Evolutionary conservation across 495 filamentous ascomycete species (phyloP), one percentile per base, ranked within the genome.

Genomic region (Penicillium alfredii): DNA sequence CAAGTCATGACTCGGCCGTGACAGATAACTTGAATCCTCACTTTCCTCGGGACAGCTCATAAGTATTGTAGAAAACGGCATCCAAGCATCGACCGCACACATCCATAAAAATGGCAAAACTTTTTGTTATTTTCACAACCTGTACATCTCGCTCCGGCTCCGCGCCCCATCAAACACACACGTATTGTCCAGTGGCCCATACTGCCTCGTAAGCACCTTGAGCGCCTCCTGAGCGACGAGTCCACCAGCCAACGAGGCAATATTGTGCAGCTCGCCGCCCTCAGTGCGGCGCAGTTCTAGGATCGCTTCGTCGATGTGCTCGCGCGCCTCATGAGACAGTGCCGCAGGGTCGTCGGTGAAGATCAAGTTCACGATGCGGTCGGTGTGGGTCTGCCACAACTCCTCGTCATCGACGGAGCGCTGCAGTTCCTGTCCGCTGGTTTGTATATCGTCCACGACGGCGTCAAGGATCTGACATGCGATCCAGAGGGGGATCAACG

Each of bases 191-290:
- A 94, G 76, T 11, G 92, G 92, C 8, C 94, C 76, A 68, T 99
- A 99, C 71, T 99, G 92, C 60, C 86, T 80, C 31, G 92, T 99
- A 42, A 97, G 72, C 17, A 94, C 81, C 72, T 99, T 99, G 56
- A 97, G 88, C 18, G 87, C 76, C 68, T 99, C 92, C 64, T 99
- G 92, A 18, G 89, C 86, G 15, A 93, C 83, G 63, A 99, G 80
- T 0, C 92, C 93, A 12, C 93, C 92, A 6, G 82, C 84, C 30
- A 97, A 59, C 15, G 88, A 80, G n/a, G 89, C 80, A 33, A 94
- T 85, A 58, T 96, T 96, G 64, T 97, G 93, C 46, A 99, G 66
- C 61, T 99, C 92, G 27, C 78, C 84, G 20, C 87, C 87, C 34
- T 80, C 82, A 19, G 84, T 84, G 21, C 89, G 74, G 26, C 77